These are phyloP conservation scores for Neurospora sp. DNA, from an alignment of 495 filamentous ascomycete genomes.

Conservation along the genomic window DNA sequence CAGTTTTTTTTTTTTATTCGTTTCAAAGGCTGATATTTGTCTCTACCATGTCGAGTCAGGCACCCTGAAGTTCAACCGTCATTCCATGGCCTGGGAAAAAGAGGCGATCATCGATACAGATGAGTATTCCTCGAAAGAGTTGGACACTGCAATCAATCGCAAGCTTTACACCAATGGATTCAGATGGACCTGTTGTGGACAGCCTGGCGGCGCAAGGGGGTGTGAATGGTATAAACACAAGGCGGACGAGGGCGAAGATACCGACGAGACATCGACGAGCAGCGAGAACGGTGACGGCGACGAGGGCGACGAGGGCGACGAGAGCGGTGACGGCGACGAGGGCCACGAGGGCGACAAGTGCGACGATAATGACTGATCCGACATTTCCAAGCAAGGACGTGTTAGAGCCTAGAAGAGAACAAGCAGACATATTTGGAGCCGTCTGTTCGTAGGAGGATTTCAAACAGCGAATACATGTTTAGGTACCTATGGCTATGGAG, in stretches of 20 bases:
- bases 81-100: background rate
- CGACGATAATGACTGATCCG: background rate
- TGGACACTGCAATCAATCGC: background rate
- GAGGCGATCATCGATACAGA: rapidly evolving
- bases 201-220: background rate
- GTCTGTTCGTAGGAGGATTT: too few relatives aligned
- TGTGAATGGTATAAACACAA: background rate
- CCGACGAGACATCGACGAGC: background rate
- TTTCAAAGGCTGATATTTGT: background rate
- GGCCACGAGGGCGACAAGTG: background rate
- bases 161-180: background rate
- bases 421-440: too few relatives aligned
- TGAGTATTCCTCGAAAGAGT: background rate
- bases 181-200: background rate
- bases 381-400: background rate
- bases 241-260: background rate
- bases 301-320: background rate
- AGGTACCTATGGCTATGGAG: too few relatives aligned
- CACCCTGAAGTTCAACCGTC: background rate
- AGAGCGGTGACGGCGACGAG: background rate
- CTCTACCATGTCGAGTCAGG: background rate
- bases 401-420: background rate
- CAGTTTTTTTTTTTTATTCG: too few relatives aligned
- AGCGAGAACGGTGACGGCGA: background rate
- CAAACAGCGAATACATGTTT: too few relatives aligned